Base-by-base conservation (phyloP, 495 filamentous ascomycete species). In the Lasiosphaeria hispida region DNA sequence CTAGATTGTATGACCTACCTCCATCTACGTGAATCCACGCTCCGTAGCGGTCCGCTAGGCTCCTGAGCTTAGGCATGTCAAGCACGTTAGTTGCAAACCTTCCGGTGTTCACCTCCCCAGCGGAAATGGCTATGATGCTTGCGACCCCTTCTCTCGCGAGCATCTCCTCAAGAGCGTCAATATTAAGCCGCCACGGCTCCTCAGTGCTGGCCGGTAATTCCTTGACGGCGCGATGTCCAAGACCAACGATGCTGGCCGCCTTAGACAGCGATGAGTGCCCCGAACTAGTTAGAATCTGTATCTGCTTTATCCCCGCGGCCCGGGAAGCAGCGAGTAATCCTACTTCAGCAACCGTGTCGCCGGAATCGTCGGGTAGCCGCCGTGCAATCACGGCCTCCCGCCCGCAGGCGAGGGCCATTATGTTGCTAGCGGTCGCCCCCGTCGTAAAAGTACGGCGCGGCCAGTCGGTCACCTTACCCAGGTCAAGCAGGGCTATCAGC, bases 21-120 rank as follows among this genome's bases (percentile, higher is more conserved):
- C 87, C 93, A 65, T 97, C 93, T 23, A 91, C 87, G 72, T 97
- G 93, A 17, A 97, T 72, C 93, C 93, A 97, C 1, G 88, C 86
- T 7, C 81, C 82, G 66, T 92, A 85, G 55, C 79, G 73, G 64
- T 92, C 87, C 42, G 88, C 92, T 19, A 96, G 64, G 1, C 70
- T 69, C 59, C 92, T 78, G 39, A 96, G 70, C 44, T 76, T 69
- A 42, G 69, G 71, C 79, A 96, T 82, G 10, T 91, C 83, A 10
- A 75, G 33, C 9, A 80, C 78, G 19, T 71, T 69, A 14, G 85
- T 89, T 2, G 89, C 89, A 71, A 94, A 97, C 7, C 81, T 75
- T 1, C 93, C 93, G 4, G 91, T 96, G 63, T 97, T 97, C 38
- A 97, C 90, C 75, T 97, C 93, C 7, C 89, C 91, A 19, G 85